Percentiles rank a stretch among this genome's conserved stretches.
Conservation (phyloP, 2,329 filamentous ascomycete species). For the Arthrobotrys conoides region DNA sequence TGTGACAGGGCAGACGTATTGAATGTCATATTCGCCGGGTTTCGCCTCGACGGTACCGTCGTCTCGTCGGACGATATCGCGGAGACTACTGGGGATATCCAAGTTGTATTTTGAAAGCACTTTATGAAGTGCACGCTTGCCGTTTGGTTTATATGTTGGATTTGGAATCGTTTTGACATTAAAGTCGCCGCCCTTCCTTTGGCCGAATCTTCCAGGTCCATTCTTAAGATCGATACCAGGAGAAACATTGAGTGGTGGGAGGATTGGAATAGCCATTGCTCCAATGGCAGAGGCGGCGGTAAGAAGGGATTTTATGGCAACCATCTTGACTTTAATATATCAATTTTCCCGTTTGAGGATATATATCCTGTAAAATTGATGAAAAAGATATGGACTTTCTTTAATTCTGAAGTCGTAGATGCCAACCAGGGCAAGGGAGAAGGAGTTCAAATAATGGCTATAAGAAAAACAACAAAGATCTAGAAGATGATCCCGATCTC, state of each 20-base stretch:
- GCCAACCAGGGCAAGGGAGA: conserved; percentile 42
- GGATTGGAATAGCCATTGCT: conserved; percentile 40
- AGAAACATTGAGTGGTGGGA: conserved; percentile 53
- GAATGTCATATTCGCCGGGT: conserved; percentile 71
- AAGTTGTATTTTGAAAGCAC: conserved; percentile 48
- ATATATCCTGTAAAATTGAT: neutral
- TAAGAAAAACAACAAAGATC: neutral
- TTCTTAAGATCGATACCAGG: conserved; percentile 52
- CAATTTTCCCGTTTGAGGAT: neutral
- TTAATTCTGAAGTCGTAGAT: neutral
- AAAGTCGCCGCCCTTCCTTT: conserved; percentile 67
- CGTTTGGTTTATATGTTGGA: conserved; percentile 64
- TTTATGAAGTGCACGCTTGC: conserved; percentile 46
- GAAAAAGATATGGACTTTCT: neutral
- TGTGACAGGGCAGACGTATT: conserved; percentile 75
- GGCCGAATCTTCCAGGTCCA: conserved; percentile 41
- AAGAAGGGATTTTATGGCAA: conserved; percentile 46
- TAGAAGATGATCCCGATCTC: neutral
- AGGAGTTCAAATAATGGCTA: neutral
- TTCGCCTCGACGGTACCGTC: conserved; percentile 68
- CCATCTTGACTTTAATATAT: conserved; percentile 37
- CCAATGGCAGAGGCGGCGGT: conserved; percentile 43
- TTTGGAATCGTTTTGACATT: conserved; percentile 68
- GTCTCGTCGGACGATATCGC: conserved; percentile 34
- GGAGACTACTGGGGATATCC: conserved; percentile 29